Evolutionary conservation across 768 basidiomycete genomes (phyloP), one percentile per base, ranked within the genome.

Genomic region (Termitomyces heimii): DNA sequence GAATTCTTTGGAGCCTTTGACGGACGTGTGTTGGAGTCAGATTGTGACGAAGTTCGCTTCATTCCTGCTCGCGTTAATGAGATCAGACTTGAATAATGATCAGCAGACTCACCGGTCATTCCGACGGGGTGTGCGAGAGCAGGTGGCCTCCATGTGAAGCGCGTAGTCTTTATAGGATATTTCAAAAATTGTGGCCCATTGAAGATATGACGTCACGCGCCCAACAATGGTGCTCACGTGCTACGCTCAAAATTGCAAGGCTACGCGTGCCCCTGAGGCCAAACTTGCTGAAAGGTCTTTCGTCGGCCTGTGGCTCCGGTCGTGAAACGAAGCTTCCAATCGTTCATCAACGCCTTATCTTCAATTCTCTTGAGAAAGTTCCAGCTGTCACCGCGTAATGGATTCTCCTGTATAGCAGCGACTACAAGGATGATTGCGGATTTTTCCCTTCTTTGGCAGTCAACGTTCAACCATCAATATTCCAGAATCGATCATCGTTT

Each of bases 1-100:
- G 73, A 74, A 24, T 76, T 81, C 68, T 80, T 86, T 7, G 81
- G 72, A 0, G 71, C 72, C 67, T 84, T 85, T 40, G 80, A 71
- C 42, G 78, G 73, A 58, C 81, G 77, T 20, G 80, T 73, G 58
- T 69, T 71, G 12, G 68, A 58, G 14, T 63, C 68, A 9, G 68
- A 56, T 22, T 73, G 77, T 7, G 74, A 71, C 31, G 79, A 73
- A 54, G 74, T 62, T 52, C 83, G 75, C 66, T 83, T 83, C 47
- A 71, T 76, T 62, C 77, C 68, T 68, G 40, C 28, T 20, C 18
- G 26, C 35, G 24, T 16, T 20, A 31, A 16, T 20, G 45, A 48
- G 22, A 13, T 28, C 26, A 40, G 8, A 28, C 28, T 12, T 9
- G 8, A 3, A 5, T 26, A 29, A n/a, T 4, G n/a, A 0, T 18